phyloP scores from a whole-genome alignment of 2,329 filamentous ascomycete species.

The Leptodontidium sp. region DNA sequence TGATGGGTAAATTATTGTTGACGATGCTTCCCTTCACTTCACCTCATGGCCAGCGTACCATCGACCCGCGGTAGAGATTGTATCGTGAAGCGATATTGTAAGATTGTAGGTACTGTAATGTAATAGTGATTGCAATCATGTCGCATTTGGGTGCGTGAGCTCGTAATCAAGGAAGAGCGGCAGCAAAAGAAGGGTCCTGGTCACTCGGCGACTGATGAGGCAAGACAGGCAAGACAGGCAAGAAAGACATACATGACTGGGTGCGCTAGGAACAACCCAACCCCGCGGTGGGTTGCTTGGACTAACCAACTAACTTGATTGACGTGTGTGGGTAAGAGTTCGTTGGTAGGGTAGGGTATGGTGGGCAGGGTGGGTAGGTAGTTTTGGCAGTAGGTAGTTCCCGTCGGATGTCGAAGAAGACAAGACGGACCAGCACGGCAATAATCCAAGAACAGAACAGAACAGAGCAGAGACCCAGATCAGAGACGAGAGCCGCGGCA shows the following conservation, averaged over 20 bases:
- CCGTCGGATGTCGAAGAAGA: conserved; percentile 8
- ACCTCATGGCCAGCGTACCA: neutral
- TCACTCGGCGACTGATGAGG: conserved; percentile 18
- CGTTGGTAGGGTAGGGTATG: neutral
- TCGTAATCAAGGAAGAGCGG: neutral
- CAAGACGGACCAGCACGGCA: neutral
- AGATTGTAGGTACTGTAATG: conserved; percentile 8
- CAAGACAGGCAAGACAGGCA: neutral
- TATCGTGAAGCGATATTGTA: conserved; percentile 8
- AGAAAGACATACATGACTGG: neutral
- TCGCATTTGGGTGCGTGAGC: conserved; percentile 12
- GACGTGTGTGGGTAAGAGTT: neutral
- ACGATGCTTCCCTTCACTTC: conserved; percentile 4
- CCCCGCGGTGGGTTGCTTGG: neutral
- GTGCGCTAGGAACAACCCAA: neutral
- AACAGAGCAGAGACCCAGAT: neutral
- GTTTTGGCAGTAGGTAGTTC: conserved; percentile 3
- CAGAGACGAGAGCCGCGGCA: conserved; percentile 17
- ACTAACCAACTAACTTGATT: neutral
- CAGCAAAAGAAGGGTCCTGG: conserved; percentile 8
- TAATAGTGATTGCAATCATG: neutral
- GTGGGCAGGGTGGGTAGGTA: neutral
- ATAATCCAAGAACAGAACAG: neutral
- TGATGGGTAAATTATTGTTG: conserved; percentile 14
- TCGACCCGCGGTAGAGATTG: neutral